Percentiles rank a stretch among this genome's conserved stretches.
These are phyloP conservation scores for Harrya chromipes DNA, from an alignment of 768 basidiomycete genomes.

Conservation along the genomic window DNA sequence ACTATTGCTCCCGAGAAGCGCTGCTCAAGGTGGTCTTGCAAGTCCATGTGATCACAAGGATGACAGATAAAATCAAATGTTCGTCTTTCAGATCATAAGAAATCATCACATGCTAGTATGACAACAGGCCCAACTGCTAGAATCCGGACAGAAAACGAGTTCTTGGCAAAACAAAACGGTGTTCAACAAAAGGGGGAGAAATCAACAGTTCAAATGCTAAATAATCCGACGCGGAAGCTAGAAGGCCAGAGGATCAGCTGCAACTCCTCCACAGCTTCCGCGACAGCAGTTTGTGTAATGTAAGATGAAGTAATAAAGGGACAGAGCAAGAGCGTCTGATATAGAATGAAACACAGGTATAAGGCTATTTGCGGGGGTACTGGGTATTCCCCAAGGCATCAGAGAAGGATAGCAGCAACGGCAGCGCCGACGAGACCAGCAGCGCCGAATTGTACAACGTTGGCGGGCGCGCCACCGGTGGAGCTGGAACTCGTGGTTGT, in stretches of 20 bases:
- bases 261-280: slow-evolving; percentile 1
- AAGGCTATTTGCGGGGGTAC: slow-evolving; percentile 8
- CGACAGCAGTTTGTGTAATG: slow-evolving; percentile 11
- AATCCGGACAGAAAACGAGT: slow-evolving; percentile 15
- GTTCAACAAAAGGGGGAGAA: slow-evolving; percentile 1
- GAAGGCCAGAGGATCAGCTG: slow-evolving; percentile 1
- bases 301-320: slow-evolving; percentile 13
- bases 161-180: not conserved
- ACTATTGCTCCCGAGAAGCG: too few species aligned
- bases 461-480: slow-evolving; percentile 36
- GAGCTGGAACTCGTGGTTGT: slow-evolving; percentile 22
- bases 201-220: slow-evolving; percentile 3
- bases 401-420: slow-evolving; percentile 39
- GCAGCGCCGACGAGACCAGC: slow-evolving; percentile 37
- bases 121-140: slow-evolving; percentile 12
- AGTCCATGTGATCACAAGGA: too few species aligned
- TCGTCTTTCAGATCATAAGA: slow-evolving; percentile 17
- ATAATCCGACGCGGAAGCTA: not conserved
- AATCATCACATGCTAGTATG: slow-evolving; percentile 13
- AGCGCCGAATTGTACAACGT: slow-evolving; percentile 41
- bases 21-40: too few species aligned
- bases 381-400: slow-evolving; percentile 4
- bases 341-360: slow-evolving; percentile 11
- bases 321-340: slow-evolving; percentile 13
- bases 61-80: not conserved